Evolutionary conservation across 208 protist species (phyloP), one percentile per base, ranked within the genome.

Genomic region (Trichomonas tenax): DNA sequence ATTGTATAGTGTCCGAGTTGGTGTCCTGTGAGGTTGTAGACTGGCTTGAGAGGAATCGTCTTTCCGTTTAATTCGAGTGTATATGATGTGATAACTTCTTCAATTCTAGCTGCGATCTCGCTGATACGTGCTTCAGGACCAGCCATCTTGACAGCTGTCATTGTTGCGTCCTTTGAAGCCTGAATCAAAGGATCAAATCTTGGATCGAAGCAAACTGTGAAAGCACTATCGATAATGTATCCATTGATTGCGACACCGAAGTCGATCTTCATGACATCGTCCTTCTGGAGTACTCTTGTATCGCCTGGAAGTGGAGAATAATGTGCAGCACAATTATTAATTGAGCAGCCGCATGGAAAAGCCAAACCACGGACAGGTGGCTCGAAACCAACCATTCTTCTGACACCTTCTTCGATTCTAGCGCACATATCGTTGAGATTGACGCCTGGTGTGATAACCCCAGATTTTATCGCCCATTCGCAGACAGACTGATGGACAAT

Each of bases 21-120:
- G 98, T 99, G 99, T 17, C 99, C 99, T 96, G 98, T 99, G n/a
- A 99, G 97, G 97, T 99, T 99, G 84, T 98, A 97, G 93, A 99
- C 98, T 21, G 98, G 98, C 97, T 99, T 98, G 63, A 96, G 21
- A 44, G 51, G 51, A 36, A 88, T 40, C 10, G 34, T 82, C 84
- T 96, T 96, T 15, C 45, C 45, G 49, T 96, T 45, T 31, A 96
- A 44, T 96, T 96, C 93, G 6, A 96, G 41, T 82, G n/a, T 15
- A 96, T 96, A 96, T 34, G 96, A 97, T 34, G 90, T 96, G 82
- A 98, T 98, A 58, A 98, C 86, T 86, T 96, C 95, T 96, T 98
- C 96, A 86, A 98, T 97, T 40, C 46, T 96, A 26, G 82, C 97
- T 58, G 97, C 97, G 31, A 98, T 96, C 84, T 98, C 97, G 40